Conservation (phyloP, 106 monocot genomes). For the Platanthera zijinensis region DNA sequence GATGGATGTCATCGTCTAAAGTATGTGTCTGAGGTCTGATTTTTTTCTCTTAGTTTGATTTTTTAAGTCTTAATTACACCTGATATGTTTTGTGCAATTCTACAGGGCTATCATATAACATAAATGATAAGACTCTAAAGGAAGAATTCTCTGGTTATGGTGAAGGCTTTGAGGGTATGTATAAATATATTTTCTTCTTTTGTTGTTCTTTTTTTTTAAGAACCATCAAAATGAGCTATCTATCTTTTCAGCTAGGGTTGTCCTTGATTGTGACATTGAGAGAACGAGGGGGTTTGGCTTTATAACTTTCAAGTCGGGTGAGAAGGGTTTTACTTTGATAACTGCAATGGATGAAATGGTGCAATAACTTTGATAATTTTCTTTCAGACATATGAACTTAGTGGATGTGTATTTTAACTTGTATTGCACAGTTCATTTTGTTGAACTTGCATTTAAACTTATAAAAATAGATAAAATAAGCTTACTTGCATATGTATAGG, state of each 20-base stretch:
- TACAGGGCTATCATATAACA: slow-evolving; percentile 65
- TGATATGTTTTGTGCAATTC: neutral
- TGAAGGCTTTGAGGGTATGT: slow-evolving; percentile 64
- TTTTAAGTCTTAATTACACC: neutral
- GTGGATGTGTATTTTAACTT: neutral
- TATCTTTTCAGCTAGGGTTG: slow-evolving; percentile 41
- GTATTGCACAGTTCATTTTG: too few relatives aligned
- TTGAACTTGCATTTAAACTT: too few relatives aligned
- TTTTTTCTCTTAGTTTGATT: neutral
- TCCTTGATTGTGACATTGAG: slow-evolving; percentile 60
- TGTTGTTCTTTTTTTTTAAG: neutral
- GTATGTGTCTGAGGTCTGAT: slow-evolving; percentile 74
- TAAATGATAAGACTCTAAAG: slow-evolving; percentile 61
- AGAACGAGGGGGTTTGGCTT: slow-evolving; percentile 95
- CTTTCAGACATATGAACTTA: neutral
- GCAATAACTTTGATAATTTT: neutral
- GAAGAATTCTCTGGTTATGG: slow-evolving; percentile 58
- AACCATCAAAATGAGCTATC: neutral
- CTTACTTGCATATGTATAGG: too few relatives aligned
- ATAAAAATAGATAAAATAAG: too few relatives aligned
- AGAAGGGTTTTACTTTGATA: slow-evolving; percentile 76
- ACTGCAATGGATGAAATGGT: slow-evolving; percentile 95
- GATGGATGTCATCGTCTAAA: slow-evolving; percentile 89
- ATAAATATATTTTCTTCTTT: neutral
- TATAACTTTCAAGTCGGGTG: slow-evolving; percentile 62